Percentiles rank a stretch among this genome's conserved stretches.
Conservation (phyloP, 2,329 filamentous ascomycete species). For the Colletotrichum melonis region DNA sequence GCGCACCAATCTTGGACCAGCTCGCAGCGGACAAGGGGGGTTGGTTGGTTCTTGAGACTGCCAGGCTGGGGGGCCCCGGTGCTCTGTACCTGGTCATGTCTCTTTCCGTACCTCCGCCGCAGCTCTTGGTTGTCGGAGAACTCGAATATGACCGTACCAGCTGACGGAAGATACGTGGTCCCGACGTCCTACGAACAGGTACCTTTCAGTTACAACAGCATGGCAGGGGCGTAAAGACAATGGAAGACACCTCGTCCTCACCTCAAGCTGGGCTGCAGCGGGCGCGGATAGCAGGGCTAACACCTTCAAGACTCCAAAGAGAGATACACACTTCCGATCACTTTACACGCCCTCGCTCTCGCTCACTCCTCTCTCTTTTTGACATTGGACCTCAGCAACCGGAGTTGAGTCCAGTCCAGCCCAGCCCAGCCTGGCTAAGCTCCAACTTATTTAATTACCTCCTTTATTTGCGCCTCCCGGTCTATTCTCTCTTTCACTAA, state of each 20-base stretch:
- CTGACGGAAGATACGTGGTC: not conserved
- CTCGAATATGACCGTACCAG: not conserved
- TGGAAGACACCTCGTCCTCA: not conserved
- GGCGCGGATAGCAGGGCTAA: not conserved
- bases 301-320: not conserved
- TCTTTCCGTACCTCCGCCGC: constrained; percentile 4
- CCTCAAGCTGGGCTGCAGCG: not conserved
- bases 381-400: not conserved
- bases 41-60: not conserved
- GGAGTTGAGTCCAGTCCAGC: constrained; percentile 24
- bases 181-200: not conserved
- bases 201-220: not conserved
- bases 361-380: not conserved
- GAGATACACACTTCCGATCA: not conserved
- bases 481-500: not conserved
- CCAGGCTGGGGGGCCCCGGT: not conserved
- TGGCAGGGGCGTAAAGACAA: not conserved
- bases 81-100: constrained; percentile 1
- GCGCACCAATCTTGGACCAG: constrained; percentile 26
- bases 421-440: not conserved
- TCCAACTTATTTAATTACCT: not conserved
- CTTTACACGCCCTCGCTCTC: not conserved
- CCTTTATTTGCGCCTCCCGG: constrained; percentile 8
- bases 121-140: not conserved
- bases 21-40: constrained; percentile 24